These are phyloP conservation scores for Cladosporium sp. DNA, from an alignment of 2,329 filamentous ascomycete species.

Conservation along the genomic window DNA sequence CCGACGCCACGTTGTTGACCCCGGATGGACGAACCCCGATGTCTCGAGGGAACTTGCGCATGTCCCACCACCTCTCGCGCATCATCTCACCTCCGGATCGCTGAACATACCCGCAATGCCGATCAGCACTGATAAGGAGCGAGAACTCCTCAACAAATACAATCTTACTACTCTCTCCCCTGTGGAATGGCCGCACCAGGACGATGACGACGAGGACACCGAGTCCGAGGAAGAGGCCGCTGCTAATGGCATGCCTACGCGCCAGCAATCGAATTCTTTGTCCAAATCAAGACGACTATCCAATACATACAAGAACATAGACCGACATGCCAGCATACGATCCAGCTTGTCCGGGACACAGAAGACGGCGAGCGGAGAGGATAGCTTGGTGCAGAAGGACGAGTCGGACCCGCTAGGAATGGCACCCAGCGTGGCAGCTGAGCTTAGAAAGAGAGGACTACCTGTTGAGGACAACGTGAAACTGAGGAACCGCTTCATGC, in stretches of 20 bases:
- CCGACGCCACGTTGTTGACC: too few species aligned
- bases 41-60: neutral
- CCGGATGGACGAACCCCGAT: too few species aligned
- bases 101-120: conserved; percentile 23
- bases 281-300: conserved; percentile 35
- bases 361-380: conserved; percentile 61
- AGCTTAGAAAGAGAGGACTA: conserved; percentile 70
- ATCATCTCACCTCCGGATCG: neutral
- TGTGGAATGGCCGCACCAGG: conserved; percentile 78
- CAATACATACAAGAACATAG: conserved; percentile 80
- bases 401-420: conserved; percentile 90
- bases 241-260: conserved; percentile 4
- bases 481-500: conserved; percentile 80
- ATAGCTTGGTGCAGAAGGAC: conserved; percentile 80
- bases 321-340: conserved; percentile 65
- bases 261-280: conserved; percentile 1
- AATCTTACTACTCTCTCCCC: conserved; percentile 75
- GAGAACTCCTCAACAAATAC: conserved; percentile 81
- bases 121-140: conserved; percentile 64
- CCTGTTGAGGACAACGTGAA: conserved; percentile 72
- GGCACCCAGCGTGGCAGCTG: conserved; percentile 77
- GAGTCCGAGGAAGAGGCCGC: conserved; percentile 22
- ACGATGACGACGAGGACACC: conserved; percentile 56
- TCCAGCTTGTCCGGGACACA: conserved; percentile 56
- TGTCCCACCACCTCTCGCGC: neutral